These are phyloP conservation scores for Lichtheimia hyalospora DNA, from an alignment of 371 early-diverging fungal species.

Conservation along the genomic window DNA sequence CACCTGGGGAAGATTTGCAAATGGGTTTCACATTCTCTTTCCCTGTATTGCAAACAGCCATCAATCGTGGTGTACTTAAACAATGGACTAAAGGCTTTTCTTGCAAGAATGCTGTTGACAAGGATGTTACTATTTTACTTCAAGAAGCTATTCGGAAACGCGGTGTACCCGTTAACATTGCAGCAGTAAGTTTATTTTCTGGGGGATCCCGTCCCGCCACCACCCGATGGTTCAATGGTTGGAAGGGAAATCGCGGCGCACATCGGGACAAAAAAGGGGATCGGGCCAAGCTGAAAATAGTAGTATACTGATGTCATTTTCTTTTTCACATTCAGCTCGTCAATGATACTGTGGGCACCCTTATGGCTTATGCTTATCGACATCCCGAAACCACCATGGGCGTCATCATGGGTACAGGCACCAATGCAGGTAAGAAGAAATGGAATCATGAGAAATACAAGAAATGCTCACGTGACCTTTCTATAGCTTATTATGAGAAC, in stretches of 20 bases:
- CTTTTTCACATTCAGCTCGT: constrained; percentile 51
- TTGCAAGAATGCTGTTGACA: constrained; percentile 70
- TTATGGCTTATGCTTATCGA: constrained; percentile 84
- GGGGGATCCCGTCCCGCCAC: not conserved
- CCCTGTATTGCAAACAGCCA: constrained; percentile 78
- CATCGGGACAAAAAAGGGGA: not conserved
- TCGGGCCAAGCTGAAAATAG: not conserved
- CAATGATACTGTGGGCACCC: constrained; percentile 96
- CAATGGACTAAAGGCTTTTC: constrained; percentile 94
- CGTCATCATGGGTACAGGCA: constrained; percentile 94
- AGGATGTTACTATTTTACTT: constrained; percentile 81
- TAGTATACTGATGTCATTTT: not conserved
- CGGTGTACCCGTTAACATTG: constrained; percentile 56
- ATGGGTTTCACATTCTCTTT: constrained; percentile 93
- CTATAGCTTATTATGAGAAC: constrained; percentile 74
- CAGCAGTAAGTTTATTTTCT: constrained; percentile 55
- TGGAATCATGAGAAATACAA: constrained; percentile 4
- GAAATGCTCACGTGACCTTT: not conserved
- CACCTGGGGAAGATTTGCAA: constrained; percentile 40
- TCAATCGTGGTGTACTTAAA: constrained; percentile 74
- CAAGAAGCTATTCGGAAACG: constrained; percentile 76
- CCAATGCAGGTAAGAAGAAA: constrained; percentile 80
- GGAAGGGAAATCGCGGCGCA: constrained; percentile 1
- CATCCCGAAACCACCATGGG: constrained; percentile 82
- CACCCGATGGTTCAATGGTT: not conserved